Conservation (phyloP, 1,139 yeast genomes). For the Saccharomyces hybrid region DNA sequence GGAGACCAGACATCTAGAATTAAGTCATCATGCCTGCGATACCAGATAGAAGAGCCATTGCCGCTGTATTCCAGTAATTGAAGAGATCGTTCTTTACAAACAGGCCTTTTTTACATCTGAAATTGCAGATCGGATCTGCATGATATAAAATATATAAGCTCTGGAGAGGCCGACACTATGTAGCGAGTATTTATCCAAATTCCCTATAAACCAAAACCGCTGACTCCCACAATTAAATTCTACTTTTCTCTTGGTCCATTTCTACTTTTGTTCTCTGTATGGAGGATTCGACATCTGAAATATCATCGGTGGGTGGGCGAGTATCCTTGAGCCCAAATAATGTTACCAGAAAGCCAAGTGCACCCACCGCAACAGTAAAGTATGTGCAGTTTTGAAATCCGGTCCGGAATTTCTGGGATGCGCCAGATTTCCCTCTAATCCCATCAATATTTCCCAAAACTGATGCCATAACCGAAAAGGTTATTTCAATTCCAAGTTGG, state of each 20-base stretch:
- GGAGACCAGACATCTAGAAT: too few species aligned
- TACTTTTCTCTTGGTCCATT: neutral
- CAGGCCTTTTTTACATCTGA: too few species aligned
- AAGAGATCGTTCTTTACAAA: too few species aligned
- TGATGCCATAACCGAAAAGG: neutral
- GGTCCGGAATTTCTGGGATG: slow-evolving; percentile 19
- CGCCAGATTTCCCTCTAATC: slow-evolving; percentile 13
- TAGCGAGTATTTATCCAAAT: too few species aligned
- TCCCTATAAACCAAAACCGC: too few species aligned
- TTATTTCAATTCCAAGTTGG: neutral
- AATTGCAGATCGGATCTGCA: too few species aligned
- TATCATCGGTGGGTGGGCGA: neutral
- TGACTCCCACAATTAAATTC: too few species aligned
- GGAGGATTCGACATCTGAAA: neutral
- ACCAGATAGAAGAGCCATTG: too few species aligned
- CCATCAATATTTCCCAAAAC: neutral
- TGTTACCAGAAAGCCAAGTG: slow-evolving; percentile 7
- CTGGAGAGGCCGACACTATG: too few species aligned
- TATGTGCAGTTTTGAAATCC: slow-evolving; percentile 10
- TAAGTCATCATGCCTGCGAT: too few species aligned
- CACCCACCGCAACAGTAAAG: slow-evolving; percentile 9
- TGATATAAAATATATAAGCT: too few species aligned
- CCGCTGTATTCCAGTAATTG: too few species aligned
- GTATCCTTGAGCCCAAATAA: slow-evolving; percentile 1
- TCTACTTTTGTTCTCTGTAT: neutral